Evolutionary conservation across 192 early-diverging fungal genomes (phyloP).

Genomic region (Entomortierella beljakovae): DNA sequence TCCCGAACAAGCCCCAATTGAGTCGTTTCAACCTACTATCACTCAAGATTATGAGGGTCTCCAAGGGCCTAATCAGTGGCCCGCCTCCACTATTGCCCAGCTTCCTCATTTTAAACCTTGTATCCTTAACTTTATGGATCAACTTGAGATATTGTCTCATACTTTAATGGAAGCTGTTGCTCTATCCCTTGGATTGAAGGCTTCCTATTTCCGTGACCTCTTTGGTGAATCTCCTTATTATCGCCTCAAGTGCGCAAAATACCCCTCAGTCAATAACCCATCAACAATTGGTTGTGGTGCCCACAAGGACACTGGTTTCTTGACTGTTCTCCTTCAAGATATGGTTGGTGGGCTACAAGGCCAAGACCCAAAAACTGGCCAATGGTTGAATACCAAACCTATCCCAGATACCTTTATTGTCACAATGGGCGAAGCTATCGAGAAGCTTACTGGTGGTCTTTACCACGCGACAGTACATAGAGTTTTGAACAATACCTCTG

Average conservation of each 20-base stretch:
- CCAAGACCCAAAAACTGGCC: conserved; percentile 63
- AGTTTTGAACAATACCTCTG: conserved; percentile 63
- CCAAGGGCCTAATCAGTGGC: conserved; percentile 73
- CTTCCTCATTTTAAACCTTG: conserved; percentile 59
- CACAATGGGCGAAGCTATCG: conserved; percentile 74
- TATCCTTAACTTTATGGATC: conserved; percentile 51
- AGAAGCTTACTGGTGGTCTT: conserved; percentile 59
- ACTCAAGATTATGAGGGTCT: conserved; percentile 61
- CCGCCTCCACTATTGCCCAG: conserved; percentile 27
- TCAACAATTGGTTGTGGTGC: conserved; percentile 66
- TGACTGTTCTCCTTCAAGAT: conserved; percentile 69
- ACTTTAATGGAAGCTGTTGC: conserved; percentile 61
- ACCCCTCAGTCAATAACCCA: conserved; percentile 56
- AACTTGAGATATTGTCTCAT: conserved; percentile 58
- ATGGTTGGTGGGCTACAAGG: conserved; percentile 72
- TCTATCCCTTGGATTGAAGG: conserved; percentile 55
- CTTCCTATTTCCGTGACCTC: conserved; percentile 49
- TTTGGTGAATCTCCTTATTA: conserved; percentile 56
- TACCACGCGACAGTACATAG: conserved; percentile 70
- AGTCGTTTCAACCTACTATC: conserved; percentile 14
- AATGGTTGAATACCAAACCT: conserved; percentile 71
- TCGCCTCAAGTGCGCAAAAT: conserved; percentile 57
- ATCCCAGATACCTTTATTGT: conserved; percentile 71
- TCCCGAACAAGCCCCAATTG: conserved; percentile 48
- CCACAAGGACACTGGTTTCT: conserved; percentile 66